Conservation (phyloP, 148 eudicot species). For the Simmondsia chinensis region DNA sequence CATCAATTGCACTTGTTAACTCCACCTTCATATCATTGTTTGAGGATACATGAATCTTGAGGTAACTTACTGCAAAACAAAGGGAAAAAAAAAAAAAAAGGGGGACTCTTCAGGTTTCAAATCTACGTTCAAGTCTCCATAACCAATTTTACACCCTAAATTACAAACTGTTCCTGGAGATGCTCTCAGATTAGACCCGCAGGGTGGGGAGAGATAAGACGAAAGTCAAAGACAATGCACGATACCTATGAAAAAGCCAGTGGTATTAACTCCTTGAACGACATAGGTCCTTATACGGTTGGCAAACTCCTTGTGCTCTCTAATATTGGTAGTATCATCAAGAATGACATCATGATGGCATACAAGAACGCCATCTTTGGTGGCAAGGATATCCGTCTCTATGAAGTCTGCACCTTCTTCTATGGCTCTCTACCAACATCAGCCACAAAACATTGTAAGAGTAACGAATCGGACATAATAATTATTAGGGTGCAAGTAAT, state of each 20-base stretch:
- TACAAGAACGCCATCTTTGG: constrained; percentile 80
- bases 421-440: constrained; percentile 69
- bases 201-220: too few relatives aligned
- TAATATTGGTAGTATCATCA: constrained; percentile 70
- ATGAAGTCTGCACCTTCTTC: constrained; percentile 94
- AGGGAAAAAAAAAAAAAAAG: too few relatives aligned
- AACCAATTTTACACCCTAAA: too few relatives aligned
- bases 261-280: constrained; percentile 65
- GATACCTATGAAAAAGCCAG: constrained; percentile 71
- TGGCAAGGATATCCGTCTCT: constrained; percentile 73
- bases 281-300: constrained; percentile 69
- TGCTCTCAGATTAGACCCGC: too few relatives aligned
- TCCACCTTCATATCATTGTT: too few relatives aligned
- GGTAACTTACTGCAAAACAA: too few relatives aligned
- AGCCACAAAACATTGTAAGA: background rate
- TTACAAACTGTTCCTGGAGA: too few relatives aligned
- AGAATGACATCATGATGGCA: constrained; percentile 74
- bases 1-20: too few relatives aligned
- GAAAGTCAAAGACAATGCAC: too few relatives aligned
- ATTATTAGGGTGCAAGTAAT: background rate
- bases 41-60: too few relatives aligned
- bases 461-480: background rate
- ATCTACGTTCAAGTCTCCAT: too few relatives aligned
- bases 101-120: too few relatives aligned
- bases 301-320: constrained; percentile 62